Percentiles rank a stretch among this genome's conserved stretches.
Conservation (phyloP, 2,329 filamentous ascomycete genomes). For the Aspergillus sp. region DNA sequence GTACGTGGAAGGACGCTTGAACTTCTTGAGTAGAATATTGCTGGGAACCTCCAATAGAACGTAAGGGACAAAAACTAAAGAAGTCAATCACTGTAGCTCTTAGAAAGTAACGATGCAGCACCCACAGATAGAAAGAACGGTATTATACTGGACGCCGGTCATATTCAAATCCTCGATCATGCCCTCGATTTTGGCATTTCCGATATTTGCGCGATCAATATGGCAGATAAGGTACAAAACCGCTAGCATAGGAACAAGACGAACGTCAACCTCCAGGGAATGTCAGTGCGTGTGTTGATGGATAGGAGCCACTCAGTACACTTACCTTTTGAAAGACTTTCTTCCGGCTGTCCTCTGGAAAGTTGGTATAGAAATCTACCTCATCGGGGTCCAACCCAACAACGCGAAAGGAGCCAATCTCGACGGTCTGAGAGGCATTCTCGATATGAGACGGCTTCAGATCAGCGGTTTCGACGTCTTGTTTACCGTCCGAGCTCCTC, state of each 20-base stretch:
- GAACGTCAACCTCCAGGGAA: conserved; percentile 3
- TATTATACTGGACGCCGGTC: conserved; percentile 22
- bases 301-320: neutral
- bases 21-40: conserved; percentile 18
- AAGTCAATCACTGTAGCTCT: neutral
- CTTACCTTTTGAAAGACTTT: neutral
- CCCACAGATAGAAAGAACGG: conserved; percentile 9
- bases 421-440: neutral
- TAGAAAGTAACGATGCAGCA: neutral
- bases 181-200: conserved; percentile 27
- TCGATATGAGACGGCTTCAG: neutral
- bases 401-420: neutral
- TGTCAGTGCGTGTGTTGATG: neutral
- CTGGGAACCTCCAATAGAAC: conserved; percentile 14
- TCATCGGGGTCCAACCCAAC: neutral
- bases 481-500: neutral
- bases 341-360: neutral
- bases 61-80: conserved; percentile 3
- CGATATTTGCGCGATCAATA: conserved; percentile 27
- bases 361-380: neutral
- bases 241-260: conserved; percentile 17
- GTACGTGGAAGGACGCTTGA: conserved; percentile 24
- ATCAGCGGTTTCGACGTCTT: neutral
- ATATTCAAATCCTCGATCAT: conserved; percentile 17
- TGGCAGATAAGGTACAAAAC: conserved; percentile 22